Conservation (phyloP, 768 basidiomycete genomes). For the Mycena latifolia region DNA sequence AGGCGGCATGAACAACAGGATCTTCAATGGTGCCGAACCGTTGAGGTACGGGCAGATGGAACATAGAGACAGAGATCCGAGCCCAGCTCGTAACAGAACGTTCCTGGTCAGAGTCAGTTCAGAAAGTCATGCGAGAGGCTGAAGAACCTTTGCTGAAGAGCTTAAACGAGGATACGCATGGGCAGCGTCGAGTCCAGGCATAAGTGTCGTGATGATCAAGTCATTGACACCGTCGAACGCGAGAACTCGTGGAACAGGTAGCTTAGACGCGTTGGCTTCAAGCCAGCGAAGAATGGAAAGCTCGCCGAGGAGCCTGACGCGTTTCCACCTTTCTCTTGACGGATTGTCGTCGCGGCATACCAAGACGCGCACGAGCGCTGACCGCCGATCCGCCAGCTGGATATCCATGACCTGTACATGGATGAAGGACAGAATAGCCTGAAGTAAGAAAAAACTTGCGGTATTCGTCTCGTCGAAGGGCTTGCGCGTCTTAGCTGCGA, state of each 20-base stretch:
- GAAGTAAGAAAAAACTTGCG: conserved; percentile 1
- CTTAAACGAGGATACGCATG: conserved; percentile 19
- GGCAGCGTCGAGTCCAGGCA: conserved; percentile 8
- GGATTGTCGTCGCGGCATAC: background rate
- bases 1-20: background rate
- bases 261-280: conserved; percentile 2
- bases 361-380: conserved; percentile 13
- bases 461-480: conserved; percentile 2
- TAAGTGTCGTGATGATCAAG: conserved; percentile 9
- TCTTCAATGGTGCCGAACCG: background rate
- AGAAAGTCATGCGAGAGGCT: background rate
- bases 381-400: conserved; percentile 3
- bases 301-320: conserved; percentile 3
- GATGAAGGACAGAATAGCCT: background rate
- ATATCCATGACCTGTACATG: conserved; percentile 19
- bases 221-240: conserved; percentile 12
- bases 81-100: conserved; percentile 20
- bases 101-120: conserved; percentile 1
- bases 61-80: conserved; percentile 1
- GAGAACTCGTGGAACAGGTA: conserved; percentile 16
- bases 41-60: conserved; percentile 11
- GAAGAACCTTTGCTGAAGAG: background rate
- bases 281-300: conserved; percentile 20
- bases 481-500: background rate
- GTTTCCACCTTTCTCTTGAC: conserved; percentile 5